Conservation (phyloP, 2,329 filamentous ascomycete species). For the Aspergillus unguis region DNA sequence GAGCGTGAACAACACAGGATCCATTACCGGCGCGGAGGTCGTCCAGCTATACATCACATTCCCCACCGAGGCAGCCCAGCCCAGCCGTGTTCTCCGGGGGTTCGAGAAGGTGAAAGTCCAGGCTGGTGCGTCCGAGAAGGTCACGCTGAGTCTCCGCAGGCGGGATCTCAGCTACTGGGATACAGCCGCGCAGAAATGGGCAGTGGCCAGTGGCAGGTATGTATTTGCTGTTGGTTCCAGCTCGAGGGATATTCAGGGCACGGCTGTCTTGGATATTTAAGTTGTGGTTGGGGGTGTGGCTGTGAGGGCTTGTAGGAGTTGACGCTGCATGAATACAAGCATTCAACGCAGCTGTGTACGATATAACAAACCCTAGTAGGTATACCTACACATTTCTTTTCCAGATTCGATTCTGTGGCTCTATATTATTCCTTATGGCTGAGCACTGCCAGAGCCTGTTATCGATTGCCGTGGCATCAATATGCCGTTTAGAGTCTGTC, state of each 20-base stretch:
- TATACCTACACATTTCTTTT: no score
- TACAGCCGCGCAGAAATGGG: constrained; percentile 25
- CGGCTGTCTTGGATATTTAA: background rate
- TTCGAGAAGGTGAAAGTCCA: constrained; percentile 50
- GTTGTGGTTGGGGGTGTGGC: no score
- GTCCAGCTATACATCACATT: constrained; percentile 54
- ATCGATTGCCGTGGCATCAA: no score
- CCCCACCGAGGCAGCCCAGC: constrained; percentile 18
- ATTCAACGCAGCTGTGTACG: no score
- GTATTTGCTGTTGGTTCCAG: constrained; percentile 23
- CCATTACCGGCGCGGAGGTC: constrained; percentile 46
- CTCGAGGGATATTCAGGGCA: background rate
- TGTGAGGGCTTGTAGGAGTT: no score
- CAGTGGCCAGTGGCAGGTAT: constrained; percentile 14
- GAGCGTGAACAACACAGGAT: constrained; percentile 50
- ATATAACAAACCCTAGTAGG: no score
- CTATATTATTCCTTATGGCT: no score
- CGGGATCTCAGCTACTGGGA: constrained; percentile 32
- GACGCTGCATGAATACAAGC: no score
- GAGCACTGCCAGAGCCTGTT: no score
- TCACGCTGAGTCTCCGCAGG: constrained; percentile 44
- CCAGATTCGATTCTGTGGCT: no score
- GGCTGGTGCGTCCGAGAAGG: constrained; percentile 38
- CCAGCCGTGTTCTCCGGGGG: constrained; percentile 44
- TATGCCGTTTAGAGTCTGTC: no score